Conservation (phyloP, 345 rosid species). For the Acer campestre region DNA sequence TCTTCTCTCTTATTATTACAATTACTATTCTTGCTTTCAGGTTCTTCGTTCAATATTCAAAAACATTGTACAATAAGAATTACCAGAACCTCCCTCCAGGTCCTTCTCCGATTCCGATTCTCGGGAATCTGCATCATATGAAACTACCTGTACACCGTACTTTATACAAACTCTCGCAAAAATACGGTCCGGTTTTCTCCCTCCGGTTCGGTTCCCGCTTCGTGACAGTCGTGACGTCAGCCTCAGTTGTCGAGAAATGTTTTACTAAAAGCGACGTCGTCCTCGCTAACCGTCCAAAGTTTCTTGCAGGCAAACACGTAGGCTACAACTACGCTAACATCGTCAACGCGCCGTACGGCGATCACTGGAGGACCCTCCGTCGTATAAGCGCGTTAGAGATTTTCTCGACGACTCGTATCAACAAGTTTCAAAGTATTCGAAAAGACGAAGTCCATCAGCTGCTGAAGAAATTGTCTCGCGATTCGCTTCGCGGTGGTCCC, state of each 20-base stretch:
- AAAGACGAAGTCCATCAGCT: conserved; percentile 27
- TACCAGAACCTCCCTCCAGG: conserved; percentile 32
- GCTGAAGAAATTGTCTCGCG: conserved; percentile 7
- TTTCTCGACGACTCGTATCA: conserved; percentile 30
- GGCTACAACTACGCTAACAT: conserved; percentile 33
- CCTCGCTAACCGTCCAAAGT: conserved; percentile 36
- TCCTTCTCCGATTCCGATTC: conserved; percentile 35
- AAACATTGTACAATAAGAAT: neutral
- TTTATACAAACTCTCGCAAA: conserved; percentile 24
- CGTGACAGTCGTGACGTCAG: conserved; percentile 29
- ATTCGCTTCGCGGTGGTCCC: neutral
- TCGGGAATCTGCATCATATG: conserved; percentile 41
- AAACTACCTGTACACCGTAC: conserved; percentile 31
- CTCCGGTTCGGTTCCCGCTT: conserved; percentile 33
- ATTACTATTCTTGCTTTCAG: neutral
- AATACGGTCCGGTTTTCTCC: conserved; percentile 34
- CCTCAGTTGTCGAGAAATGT: conserved; percentile 28
- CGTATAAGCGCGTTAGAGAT: conserved; percentile 31
- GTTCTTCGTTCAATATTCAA: neutral
- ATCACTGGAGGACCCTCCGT: conserved; percentile 44
- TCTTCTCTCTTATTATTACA: neutral
- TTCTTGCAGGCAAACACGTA: conserved; percentile 19
- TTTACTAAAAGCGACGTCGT: conserved; percentile 34
- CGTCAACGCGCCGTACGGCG: conserved; percentile 20
- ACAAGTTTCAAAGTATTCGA: conserved; percentile 9